phyloP scores from a whole-genome alignment of 208 protist genomes.

The Endotrypanum monterogeii region DNA sequence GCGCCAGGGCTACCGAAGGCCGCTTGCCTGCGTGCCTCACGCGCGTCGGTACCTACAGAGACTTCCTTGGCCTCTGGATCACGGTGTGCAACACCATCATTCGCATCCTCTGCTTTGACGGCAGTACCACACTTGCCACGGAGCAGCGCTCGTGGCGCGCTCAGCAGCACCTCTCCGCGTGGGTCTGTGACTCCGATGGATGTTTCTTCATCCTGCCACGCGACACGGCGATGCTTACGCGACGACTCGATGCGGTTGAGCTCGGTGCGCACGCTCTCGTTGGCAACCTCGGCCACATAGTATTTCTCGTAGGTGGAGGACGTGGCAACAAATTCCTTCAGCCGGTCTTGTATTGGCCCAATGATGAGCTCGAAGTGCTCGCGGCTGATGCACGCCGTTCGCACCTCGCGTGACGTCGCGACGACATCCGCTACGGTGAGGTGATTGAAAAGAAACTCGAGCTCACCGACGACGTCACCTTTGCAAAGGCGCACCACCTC shows the following conservation, averaged over 20 bases:
- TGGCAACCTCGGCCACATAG: slow-evolving; percentile 57
- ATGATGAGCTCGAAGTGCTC: slow-evolving; percentile 88
- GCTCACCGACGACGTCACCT: slow-evolving; percentile 85
- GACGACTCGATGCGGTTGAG: slow-evolving; percentile 44
- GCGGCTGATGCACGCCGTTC: slow-evolving; percentile 77
- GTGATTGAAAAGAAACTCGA: slow-evolving; percentile 91
- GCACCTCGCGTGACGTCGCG: slow-evolving; percentile 47
- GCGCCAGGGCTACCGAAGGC: background rate
- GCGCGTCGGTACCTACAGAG: background rate
- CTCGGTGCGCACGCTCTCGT: slow-evolving; percentile 67
- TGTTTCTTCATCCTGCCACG: slow-evolving; percentile 20
- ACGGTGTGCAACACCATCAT: background rate
- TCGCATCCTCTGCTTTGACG: background rate
- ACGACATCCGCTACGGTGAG: slow-evolving; percentile 87
- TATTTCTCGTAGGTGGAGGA: slow-evolving; percentile 68
- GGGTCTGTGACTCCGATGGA: slow-evolving; percentile 36
- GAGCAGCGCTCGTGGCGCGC: slow-evolving; percentile 33
- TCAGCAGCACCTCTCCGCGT: slow-evolving; percentile 52
- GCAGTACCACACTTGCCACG: slow-evolving; percentile 14
- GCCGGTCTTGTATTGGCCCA: slow-evolving; percentile 76
- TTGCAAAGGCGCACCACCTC: slow-evolving; percentile 67
- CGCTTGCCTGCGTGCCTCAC: background rate
- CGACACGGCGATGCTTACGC: slow-evolving; percentile 33
- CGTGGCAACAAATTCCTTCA: slow-evolving; percentile 81
- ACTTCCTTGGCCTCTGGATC: background rate